Base-by-base conservation (phyloP, 495 filamentous ascomycete genomes). In the Annulohypoxylon maeteangense region DNA sequence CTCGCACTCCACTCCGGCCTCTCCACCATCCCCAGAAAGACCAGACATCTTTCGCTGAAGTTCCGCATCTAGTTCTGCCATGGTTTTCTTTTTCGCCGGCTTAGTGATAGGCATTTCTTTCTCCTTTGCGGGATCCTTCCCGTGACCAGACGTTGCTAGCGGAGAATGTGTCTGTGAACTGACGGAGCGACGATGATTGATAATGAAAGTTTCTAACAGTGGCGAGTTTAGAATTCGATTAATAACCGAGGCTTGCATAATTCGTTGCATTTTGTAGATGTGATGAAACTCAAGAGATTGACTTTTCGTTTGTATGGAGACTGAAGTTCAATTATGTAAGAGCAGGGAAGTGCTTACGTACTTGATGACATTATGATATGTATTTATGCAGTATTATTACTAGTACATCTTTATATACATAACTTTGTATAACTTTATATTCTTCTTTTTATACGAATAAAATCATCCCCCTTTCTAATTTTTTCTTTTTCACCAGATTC, bases 1-100 rank as follows among this genome's bases (percentile, higher is more conserved):
- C 76, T 94, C 92, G 67, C 90, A 89, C 79, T 95, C 92, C 7
- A 94, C 82, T 1, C 93, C 93, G n/a, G 90, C 83, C 40, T 84
- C 88, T 6, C 92, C 93, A 29, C 93, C 93, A 16, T 90, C 91
- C 3, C 93, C 92, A 1, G 90, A 85, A 14, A 93, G 84, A 16
- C 86, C 87, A 69, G 90, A 88, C 61, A 94, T 85, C 70, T 90
- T 90, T 66, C 84, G 75, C 23, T 82, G 82, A 5, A 95, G 78
- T 68, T 93, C 91, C 50, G 89, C 87, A 75, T 95, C 92, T 22
- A 88, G 75, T 70, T 93, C 81, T 22, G 85, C 81, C 58, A 88
- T 80, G 0, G 87, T 87, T 75, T 89, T 89, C 68, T 80, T 82
- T 38, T 70, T 60, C 34, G 71, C 77, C 0, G 62, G 34, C 16